Base-by-base conservation (phyloP, 2,329 filamentous ascomycete species). In the Monilinia vaccinii-corymbosi region DNA sequence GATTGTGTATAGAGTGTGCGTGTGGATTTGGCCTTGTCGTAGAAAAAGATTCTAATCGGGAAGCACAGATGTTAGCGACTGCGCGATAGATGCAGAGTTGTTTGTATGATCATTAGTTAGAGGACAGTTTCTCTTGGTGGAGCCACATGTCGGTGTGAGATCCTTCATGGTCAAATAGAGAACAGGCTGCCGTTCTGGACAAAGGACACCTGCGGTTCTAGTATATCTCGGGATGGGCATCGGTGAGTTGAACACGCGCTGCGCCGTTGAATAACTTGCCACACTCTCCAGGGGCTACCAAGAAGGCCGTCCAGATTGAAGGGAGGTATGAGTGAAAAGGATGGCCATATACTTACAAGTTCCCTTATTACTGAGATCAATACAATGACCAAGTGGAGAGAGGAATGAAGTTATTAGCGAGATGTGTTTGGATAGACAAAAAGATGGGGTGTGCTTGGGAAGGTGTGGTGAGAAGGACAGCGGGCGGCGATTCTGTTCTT, bases 21-120 rank as follows among this genome's bases (percentile, higher is more conserved):
- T 71, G 70, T 70, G 74, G 74, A 72, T 66, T 69, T 66, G 68
- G 65, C 66, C 66, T 63, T 67, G 64, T 65, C 65, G 65, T 70
- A 65, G 42, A 60, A 47, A 38, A 47, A 32, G 61, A 68, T 66
- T 60, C 57, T 59, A 53, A 56, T 49, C 51, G 46, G 50, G 46
- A 56, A 53, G 60, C 44, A 58, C 56, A 60, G 56, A 56, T 60
- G 51, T 59, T 69, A 58, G 52, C 49, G 56, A 58, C 44, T 52
- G 56, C 58, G 38, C 51, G 34, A 46, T 45, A 60, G 42, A 40
- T 42, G 50, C 48, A 45, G 14, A 56, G 40, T 51, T 65, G 63
- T 66, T 65, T 68, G 59, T 36, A 61, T 61, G 60, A 44, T 21
- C 18, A 51, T 32, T 56, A 62, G 49, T 11, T 47, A 60, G 58